Percentiles rank a stretch among this genome's conserved stretches.
These are phyloP conservation scores for Penstemon newberryi DNA, from an alignment of 257 asterid species.

Conservation along the genomic window DNA sequence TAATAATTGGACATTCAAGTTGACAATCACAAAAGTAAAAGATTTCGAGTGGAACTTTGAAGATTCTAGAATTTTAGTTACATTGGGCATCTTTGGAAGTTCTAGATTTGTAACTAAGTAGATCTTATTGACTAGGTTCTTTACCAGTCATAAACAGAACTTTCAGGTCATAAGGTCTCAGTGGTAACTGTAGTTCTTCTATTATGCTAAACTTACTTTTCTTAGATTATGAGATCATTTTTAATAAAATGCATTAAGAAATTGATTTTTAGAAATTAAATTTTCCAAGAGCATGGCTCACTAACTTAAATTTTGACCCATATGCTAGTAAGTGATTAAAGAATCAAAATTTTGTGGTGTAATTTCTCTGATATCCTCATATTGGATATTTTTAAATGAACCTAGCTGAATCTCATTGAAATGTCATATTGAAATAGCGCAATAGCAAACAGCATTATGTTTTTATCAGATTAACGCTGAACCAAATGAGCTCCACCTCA, in stretches of 20 bases:
- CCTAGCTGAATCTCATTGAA: not conserved
- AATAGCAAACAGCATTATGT: conserved; percentile 1
- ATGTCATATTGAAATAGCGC: not conserved
- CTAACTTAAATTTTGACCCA: not conserved
- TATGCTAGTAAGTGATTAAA: conserved; percentile 8
- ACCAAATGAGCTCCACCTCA: conserved; percentile 21
- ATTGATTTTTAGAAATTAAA: too few species aligned
- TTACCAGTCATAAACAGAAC: not conserved
- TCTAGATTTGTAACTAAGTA: conserved; percentile 19
- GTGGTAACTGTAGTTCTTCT: not conserved
- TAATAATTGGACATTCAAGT: conserved; percentile 6
- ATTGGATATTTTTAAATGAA: not conserved
- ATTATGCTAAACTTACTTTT: not conserved
- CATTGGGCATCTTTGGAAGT: conserved; percentile 8
- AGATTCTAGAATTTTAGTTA: conserved; percentile 20
- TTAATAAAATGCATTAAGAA: too few species aligned
- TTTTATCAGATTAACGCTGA: conserved; percentile 10
- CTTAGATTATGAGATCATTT: too few species aligned
- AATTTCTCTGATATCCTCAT: not conserved
- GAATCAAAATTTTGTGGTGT: conserved; percentile 9
- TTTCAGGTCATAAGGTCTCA: conserved; percentile 12
- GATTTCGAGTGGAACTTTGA: conserved; percentile 13
- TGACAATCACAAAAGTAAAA: not conserved
- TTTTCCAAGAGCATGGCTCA: not conserved
- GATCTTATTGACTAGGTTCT: not conserved